phyloP scores from a whole-genome alignment of 495 filamentous ascomycete genomes.

The Aspergillus saccharolyticus region DNA sequence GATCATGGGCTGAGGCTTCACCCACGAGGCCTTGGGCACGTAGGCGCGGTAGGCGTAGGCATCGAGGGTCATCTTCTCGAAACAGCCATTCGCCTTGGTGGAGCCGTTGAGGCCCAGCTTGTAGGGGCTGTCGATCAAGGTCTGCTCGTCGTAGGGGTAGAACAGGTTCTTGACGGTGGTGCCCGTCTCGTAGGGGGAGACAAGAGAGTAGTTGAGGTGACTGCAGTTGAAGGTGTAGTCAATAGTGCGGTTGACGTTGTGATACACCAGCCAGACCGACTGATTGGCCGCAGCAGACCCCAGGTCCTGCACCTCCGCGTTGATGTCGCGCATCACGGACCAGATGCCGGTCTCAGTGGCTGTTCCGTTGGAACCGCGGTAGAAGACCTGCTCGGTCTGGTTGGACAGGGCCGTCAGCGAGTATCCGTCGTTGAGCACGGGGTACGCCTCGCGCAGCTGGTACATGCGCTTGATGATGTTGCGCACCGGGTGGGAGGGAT shows the following conservation, averaged over 20 bases:
- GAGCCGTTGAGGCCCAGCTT: slow-evolving; percentile 40
- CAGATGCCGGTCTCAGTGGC: slow-evolving; percentile 63
- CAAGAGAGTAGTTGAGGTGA: slow-evolving; percentile 39
- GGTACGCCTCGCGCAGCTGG: slow-evolving; percentile 52
- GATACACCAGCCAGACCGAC: slow-evolving; percentile 61
- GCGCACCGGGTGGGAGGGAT: slow-evolving; percentile 60
- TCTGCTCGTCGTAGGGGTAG: slow-evolving; percentile 53
- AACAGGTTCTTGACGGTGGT: slow-evolving; percentile 61
- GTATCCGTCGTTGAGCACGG: slow-evolving; percentile 61
- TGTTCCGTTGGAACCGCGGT: slow-evolving; percentile 47
- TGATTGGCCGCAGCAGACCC: slow-evolving; percentile 43
- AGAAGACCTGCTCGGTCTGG: slow-evolving; percentile 45
- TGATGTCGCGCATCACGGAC: slow-evolving; percentile 54
- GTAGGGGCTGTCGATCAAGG: slow-evolving; percentile 29
- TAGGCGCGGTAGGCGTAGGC: slow-evolving; percentile 60
- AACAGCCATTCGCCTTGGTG: slow-evolving; percentile 49
- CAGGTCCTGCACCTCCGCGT: slow-evolving; percentile 48
- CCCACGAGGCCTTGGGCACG: slow-evolving; percentile 46
- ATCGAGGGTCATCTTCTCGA: slow-evolving; percentile 44
- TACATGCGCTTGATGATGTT: slow-evolving; percentile 66
- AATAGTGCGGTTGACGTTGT: slow-evolving; percentile 51
- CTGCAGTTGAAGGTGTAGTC: slow-evolving; percentile 57
- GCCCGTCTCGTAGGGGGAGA: slow-evolving; percentile 52
- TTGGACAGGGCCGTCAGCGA: slow-evolving; percentile 52
- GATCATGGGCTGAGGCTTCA: slow-evolving; percentile 54